Conservation (phyloP, 768 basidiomycete genomes). For the Sarcomyxa edulis region DNA sequence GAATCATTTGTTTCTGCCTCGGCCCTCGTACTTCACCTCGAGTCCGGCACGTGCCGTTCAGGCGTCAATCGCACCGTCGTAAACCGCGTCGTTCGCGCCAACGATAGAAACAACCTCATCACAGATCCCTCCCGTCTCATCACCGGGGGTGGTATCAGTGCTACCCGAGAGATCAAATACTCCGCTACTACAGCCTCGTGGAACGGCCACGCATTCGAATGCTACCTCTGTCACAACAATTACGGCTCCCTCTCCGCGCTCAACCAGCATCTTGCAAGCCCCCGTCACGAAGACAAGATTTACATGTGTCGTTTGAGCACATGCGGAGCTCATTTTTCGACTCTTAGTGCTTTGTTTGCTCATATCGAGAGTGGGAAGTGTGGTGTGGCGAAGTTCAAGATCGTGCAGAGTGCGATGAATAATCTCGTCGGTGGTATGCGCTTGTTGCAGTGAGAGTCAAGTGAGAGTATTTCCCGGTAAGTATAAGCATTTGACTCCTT, state of each 20-base stretch:
- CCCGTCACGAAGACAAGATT: slow-evolving; percentile 45
- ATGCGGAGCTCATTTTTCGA: slow-evolving; percentile 38
- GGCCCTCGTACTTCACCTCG: slow-evolving; percentile 58
- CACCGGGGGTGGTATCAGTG: slow-evolving; percentile 19
- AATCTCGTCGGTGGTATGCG: slow-evolving; percentile 22
- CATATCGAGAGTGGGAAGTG: slow-evolving; percentile 65
- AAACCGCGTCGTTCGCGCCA: slow-evolving; percentile 32
- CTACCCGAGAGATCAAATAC: slow-evolving; percentile 19
- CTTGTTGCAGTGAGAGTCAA: too few relatives aligned
- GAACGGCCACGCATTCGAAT: slow-evolving; percentile 52
- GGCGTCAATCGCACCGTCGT: slow-evolving; percentile 35
- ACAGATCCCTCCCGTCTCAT: slow-evolving; percentile 53
- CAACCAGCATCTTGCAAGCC: slow-evolving; percentile 63
- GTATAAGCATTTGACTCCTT: too few relatives aligned
- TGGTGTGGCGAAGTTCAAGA: slow-evolving; percentile 43
- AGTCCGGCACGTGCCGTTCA: slow-evolving; percentile 52
- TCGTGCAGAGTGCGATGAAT: slow-evolving; percentile 34
- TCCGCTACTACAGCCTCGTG: slow-evolving; percentile 30
- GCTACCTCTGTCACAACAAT: slow-evolving; percentile 50
- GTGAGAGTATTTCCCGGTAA: too few relatives aligned
- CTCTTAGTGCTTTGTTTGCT: slow-evolving; percentile 55
- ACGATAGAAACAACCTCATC: slow-evolving; percentile 44
- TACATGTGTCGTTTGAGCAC: slow-evolving; percentile 48
- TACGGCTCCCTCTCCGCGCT: slow-evolving; percentile 38
- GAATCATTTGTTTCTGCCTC: slow-evolving; percentile 44